Evolutionary conservation across 2,329 filamentous ascomycete genomes (phyloP).

Genomic region (Penicillium expansum): DNA sequence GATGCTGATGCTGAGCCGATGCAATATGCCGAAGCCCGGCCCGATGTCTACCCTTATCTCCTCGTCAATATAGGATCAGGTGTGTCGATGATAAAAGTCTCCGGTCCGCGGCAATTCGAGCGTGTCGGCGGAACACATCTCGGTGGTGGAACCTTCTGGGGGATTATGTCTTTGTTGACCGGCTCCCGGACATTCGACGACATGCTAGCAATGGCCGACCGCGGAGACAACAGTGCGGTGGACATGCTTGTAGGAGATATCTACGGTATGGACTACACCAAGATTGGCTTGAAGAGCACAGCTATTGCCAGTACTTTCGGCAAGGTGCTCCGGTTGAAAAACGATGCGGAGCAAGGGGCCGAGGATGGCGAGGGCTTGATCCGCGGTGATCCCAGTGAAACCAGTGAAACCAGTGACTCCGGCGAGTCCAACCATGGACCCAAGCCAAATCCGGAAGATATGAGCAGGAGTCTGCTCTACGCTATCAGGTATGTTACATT

Average conservation of each 20-base stretch:
- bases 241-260: slow-evolving; percentile 98
- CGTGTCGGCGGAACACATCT: slow-evolving; percentile 93
- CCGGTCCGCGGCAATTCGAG: slow-evolving; percentile 78
- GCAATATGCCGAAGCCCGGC: slow-evolving; percentile 73
- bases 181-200: slow-evolving; percentile 96
- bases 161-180: slow-evolving; percentile 83
- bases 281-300: slow-evolving; percentile 92
- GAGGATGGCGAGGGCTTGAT: slow-evolving; percentile 65
- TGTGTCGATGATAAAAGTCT: slow-evolving; percentile 96
- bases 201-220: slow-evolving; percentile 88
- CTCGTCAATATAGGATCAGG: slow-evolving; percentile 98
- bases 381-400: slow-evolving; percentile 45
- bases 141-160: slow-evolving; percentile 97
- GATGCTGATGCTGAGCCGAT: slow-evolving; percentile 81
- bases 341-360: slow-evolving; percentile 72
- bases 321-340: slow-evolving; percentile 92
- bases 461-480: slow-evolving; percentile 87
- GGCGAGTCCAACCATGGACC: slow-evolving; percentile 33
- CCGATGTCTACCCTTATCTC: slow-evolving; percentile 93
- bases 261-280: slow-evolving; percentile 91
- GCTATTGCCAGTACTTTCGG: slow-evolving; percentile 96
- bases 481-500: slow-evolving; percentile 64
- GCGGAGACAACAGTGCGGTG: slow-evolving; percentile 86
- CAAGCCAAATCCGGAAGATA: slow-evolving; percentile 75
- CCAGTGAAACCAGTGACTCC: slow-evolving; percentile 39